Evolutionary conservation across 2,329 filamentous ascomycete genomes (phyloP), one percentile per base, ranked within the genome.

Genomic region (Pestalotiopsis sp.): DNA sequence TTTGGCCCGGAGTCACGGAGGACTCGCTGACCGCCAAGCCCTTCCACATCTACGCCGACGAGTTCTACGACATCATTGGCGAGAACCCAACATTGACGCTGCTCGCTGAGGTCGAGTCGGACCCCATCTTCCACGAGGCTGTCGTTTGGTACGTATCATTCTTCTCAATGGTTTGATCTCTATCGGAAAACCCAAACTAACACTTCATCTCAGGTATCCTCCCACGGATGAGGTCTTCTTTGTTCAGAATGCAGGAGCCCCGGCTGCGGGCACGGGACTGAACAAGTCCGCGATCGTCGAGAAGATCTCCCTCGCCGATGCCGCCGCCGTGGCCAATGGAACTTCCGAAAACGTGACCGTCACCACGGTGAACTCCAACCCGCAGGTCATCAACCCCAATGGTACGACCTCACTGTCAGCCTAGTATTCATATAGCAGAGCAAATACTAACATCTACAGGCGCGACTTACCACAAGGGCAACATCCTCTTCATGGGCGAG

Each of bases 101-200:
- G 14, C 81, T 87, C 7, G 85, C 84, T 1, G 78, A 81, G 4
- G 80, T 83, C 0, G 81, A 78, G 0, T 77, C 75, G 0, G 80
- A 87, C 61, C 85, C 84, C 0, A 72, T 86, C 4, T 89, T 87
- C 59, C 87, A 89, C 67, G 87, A 89, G 72, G 87, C 86, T 6
- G 84, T 86, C 11, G 81, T 87, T 0, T 89, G 85, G 84, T 84
- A 81, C 65, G 69, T 39, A 38, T 52, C 20, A 9, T 52, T 52
- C 41, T 52, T 52, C 66, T n/a, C 25, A 39, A 25, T 36, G 17
- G 59, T 31, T 7, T 20, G 2, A 39, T 36, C 2, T 20, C 4
- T 9, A 1, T 20, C 9, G 72, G 17, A 52, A 62, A 69, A n/a
- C 12, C 7, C 23, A 27, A 11, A 31, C 49, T 66, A n/a, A 67